These are phyloP conservation scores for Ustilago xerochloae DNA, from an alignment of 1,284 basidiomycete species.

Conservation along the genomic window DNA sequence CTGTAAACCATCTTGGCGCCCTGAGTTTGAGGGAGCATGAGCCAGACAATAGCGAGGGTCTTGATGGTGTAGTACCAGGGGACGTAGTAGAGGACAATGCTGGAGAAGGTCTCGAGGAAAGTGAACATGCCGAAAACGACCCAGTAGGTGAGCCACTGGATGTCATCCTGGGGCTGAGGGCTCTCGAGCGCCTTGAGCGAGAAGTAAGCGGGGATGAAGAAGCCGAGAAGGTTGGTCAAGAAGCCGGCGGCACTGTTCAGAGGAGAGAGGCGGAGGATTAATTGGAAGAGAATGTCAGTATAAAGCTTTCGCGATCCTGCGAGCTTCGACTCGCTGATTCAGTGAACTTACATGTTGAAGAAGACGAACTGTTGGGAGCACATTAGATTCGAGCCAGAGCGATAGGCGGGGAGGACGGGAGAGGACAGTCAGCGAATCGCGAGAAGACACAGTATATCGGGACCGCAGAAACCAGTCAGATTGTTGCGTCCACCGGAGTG, in stretches of 20 bases:
- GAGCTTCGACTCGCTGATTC: background rate
- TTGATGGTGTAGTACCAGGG: slow-evolving; percentile 88
- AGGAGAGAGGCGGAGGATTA: background rate
- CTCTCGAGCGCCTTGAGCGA: slow-evolving; percentile 67
- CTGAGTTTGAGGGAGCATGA: slow-evolving; percentile 85
- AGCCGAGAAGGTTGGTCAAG: slow-evolving; percentile 67
- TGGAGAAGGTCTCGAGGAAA: slow-evolving; percentile 66
- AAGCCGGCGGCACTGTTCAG: slow-evolving; percentile 63
- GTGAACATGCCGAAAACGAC: slow-evolving; percentile 68
- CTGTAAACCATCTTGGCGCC: slow-evolving; percentile 67
- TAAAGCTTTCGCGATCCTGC: background rate
- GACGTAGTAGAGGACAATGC: slow-evolving; percentile 73
- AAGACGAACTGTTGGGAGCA: slow-evolving; percentile 69
- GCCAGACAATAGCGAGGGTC: slow-evolving; percentile 84
- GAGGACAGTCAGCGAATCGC: background rate
- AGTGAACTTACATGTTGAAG: slow-evolving; percentile 65
- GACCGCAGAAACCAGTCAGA: no score
- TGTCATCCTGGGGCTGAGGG: slow-evolving; percentile 67
- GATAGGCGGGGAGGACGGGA: slow-evolving; percentile 10
- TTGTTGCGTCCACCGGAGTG: no score
- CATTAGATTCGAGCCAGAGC: background rate
- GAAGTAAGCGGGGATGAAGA: slow-evolving; percentile 68
- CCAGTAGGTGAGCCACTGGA: slow-evolving; percentile 69
- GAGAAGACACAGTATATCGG: no score
- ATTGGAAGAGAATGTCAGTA: background rate